Evolutionary conservation across 768 basidiomycete genomes (phyloP), one percentile per base, ranked within the genome.

Genomic region (Naematelia aurantialba): DNA sequence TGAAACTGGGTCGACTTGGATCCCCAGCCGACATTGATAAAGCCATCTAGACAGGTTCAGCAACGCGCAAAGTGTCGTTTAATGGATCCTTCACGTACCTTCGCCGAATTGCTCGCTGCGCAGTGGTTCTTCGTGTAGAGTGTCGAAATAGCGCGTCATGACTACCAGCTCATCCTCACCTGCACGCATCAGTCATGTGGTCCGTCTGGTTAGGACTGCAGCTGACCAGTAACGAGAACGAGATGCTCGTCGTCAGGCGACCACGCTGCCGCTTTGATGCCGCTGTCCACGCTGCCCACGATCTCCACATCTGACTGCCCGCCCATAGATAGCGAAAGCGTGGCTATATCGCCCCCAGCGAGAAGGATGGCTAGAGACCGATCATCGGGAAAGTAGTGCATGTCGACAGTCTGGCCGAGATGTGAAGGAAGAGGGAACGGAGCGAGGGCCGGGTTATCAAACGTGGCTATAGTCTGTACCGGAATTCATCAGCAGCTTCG

Each of bases 1-100:
- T 97, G 92, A 73, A 99, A 99, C 70, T 99, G 96, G 0, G 96
- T 98, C 74, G 89, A 83, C 71, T 93, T 94, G 1, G 89, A 89
- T 42, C 96, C 96, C 96, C 96, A 99, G 14, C 96, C 96, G 59
- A 97, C 91, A 67, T 93, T 90, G 69, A 97, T 91, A 1, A 89
- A 89, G 24, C 86, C 84, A 73, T 91, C 91, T 91, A 66, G 3
- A 58, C 63, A 27, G 47, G 34, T 39, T 13, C n/a, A n/a, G n/a
- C n/a, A n/a, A n/a, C n/a, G n/a, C n/a, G n/a, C n/a, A n/a, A 61
- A 57, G 50, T 52, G 8, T n/a, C 10, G 22, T 47, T 66, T 27
- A 60, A 51, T 11, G 26, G 48, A 11, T 17, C 10, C 5, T 8
- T 30, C 24, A 58, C 79, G 55, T 54, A 86, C 89, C 90, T 82